Conservation (phyloP, 1,284 basidiomycete genomes). For the Amylostereum chailletii region DNA sequence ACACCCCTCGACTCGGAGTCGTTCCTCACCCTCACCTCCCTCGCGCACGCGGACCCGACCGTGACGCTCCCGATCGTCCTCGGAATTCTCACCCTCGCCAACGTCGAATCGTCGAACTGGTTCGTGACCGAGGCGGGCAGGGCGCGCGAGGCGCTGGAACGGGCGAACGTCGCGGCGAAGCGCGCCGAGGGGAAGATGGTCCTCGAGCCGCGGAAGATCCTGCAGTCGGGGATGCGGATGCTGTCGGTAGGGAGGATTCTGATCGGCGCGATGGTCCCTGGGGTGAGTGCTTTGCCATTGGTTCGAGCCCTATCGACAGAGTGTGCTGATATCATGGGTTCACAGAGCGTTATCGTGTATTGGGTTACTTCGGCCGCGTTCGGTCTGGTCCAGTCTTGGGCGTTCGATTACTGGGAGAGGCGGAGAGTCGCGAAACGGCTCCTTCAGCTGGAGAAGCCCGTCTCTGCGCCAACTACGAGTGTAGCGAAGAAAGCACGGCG, state of each 20-base stretch:
- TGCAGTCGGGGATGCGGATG: slow-evolving; percentile 54
- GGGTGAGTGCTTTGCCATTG: slow-evolving; percentile 38
- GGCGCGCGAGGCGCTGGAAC: slow-evolving; percentile 38
- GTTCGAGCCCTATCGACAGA: neutral
- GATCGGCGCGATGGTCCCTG: slow-evolving; percentile 70
- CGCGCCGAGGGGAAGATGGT: slow-evolving; percentile 28
- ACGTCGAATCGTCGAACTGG: slow-evolving; percentile 71
- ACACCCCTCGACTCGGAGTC: slow-evolving; percentile 66
- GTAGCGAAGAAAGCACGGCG: neutral
- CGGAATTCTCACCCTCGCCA: slow-evolving; percentile 67
- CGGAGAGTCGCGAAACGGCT: slow-evolving; percentile 24
- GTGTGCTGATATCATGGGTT: slow-evolving; percentile 8
- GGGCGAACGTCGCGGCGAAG: slow-evolving; percentile 32
- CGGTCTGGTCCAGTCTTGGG: slow-evolving; percentile 72
- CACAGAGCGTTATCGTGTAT: slow-evolving; percentile 69
- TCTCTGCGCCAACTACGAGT: too few relatives aligned
- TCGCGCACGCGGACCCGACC: slow-evolving; percentile 66
- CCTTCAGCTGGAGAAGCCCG: too few relatives aligned
- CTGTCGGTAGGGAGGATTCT: slow-evolving; percentile 68
- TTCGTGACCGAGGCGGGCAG: slow-evolving; percentile 49
- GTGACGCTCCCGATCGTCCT: slow-evolving; percentile 61
- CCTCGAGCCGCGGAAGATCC: slow-evolving; percentile 42
- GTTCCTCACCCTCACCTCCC: slow-evolving; percentile 63
- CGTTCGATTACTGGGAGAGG: slow-evolving; percentile 58
- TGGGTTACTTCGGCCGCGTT: slow-evolving; percentile 81